phyloP scores from a whole-genome alignment of 2,329 filamentous ascomycete species.

The Pseudogymnoascus sp. region DNA sequence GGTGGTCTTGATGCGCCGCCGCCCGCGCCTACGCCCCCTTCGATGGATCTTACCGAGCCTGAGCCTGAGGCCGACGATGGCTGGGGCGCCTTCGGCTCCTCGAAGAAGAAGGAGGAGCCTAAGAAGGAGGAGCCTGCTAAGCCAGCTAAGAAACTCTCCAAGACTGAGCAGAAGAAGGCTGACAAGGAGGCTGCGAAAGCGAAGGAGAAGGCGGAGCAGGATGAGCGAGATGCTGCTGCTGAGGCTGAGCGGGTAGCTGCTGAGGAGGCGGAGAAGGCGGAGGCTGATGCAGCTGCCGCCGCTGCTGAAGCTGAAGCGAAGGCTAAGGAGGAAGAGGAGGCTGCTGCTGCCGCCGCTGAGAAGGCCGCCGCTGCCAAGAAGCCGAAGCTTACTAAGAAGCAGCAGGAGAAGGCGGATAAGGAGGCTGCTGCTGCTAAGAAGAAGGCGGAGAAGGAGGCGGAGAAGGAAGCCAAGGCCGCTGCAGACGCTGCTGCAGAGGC shows the following conservation, averaged over 20 bases:
- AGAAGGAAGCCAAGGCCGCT: conserved; percentile 22
- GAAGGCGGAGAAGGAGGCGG: conserved; percentile 35
- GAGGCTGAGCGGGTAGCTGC: conserved; percentile 14
- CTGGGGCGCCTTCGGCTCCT: conserved; percentile 33
- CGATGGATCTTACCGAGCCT: conserved; percentile 41
- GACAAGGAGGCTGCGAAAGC: conserved; percentile 41
- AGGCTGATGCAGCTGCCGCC: conserved; percentile 29
- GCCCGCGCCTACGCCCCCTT: conserved; percentile 44
- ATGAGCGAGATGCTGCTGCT: conserved; percentile 27
- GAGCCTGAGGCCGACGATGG: conserved; percentile 36
- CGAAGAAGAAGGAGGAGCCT: conserved; percentile 39
- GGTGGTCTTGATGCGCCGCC: conserved; percentile 40
- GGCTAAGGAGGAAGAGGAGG: conserved; percentile 27
- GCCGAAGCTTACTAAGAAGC: conserved; percentile 33
- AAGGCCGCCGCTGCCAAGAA: conserved; percentile 12
- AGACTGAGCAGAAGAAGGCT: conserved; percentile 47
- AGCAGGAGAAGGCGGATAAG: conserved; percentile 42
- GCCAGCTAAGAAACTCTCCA: conserved; percentile 37
- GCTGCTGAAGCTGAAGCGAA: conserved; percentile 28
- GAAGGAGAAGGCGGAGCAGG: conserved; percentile 32
- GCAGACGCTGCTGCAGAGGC: conserved; percentile 19
- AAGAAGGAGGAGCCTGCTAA: conserved; percentile 36
- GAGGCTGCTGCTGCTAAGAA: conserved; percentile 32
- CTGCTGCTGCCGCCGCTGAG: conserved; percentile 15
- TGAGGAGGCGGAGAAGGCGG: conserved; percentile 18